Evolutionary conservation across 169 alveolate genomes (phyloP), one percentile per base, ranked within the genome.

Genomic region (Plasmodium inui): DNA sequence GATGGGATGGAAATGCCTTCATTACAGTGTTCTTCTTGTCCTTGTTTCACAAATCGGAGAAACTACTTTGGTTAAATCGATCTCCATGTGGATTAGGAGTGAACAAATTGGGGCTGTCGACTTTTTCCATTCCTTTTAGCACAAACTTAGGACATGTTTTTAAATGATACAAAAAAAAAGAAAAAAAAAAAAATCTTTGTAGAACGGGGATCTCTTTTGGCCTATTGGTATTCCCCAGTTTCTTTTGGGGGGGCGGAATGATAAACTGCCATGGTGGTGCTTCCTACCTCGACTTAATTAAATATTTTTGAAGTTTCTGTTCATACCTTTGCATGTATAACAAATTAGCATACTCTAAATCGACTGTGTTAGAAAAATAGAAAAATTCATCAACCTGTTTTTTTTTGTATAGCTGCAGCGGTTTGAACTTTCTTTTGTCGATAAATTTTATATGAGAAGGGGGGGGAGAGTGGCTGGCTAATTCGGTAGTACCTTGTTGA

Each of bases 341-440:
- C 74, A 90, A 90, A 90, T 90, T 90, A 12, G 90, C 72, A 70
- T 90, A 90, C 74, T 90, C 95, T 81, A 90, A 81, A 82, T 90
- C 86, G 32, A 82, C 78, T 81, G 83, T 44, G 44, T 34, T 74
- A 8, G 95, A 90, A 90, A 70, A 90, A 46, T 90, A 90, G 7
- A 82, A 90, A 30, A 30, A 71, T 46, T 82, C 95, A 1, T 90
- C 50, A 73, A 30, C 14, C 39, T n/a, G 9, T 73, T 74, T 53
- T 32, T 26, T 19, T n/a, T 30, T 17, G 61, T 32, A 30, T 70
- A 39, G 12, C 34, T 83, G 53, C 41, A 26, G 44, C 46, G 17
- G 26, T 17, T 55, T n/a, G 28, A 10, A 30, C 7, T 53, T 55
- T 17, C 22, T 17, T 6, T 50, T 81, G 34, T 79, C 61, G 9